Base-by-base conservation (phyloP, 768 basidiomycete genomes). In the Tricholoma matsutake region DNA sequence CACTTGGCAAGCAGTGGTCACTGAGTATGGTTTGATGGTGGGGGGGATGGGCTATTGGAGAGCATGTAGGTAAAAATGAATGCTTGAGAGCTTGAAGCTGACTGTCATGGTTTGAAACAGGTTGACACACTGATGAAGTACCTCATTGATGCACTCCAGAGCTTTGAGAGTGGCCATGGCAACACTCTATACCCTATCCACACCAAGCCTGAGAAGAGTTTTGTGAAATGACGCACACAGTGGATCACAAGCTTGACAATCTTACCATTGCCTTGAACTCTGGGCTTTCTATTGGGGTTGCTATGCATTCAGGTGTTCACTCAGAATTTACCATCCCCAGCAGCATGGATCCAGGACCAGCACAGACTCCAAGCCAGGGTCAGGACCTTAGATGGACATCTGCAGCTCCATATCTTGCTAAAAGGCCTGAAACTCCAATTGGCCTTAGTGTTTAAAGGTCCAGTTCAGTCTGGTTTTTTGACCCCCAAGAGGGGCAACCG, bases 31-130 rank as follows among this genome's bases (percentile, higher is more conserved):
- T 79, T 4, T 67, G 66, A 6, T 80, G 78, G 78, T 81, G 79
- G 78, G 79, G 77, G 0, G 76, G 77, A 10, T 79, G 78, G 79
- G 76, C 76, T 14, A 64, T 65, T 25, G 68, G 71, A 0, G 76
- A 79, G 60, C 69, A 75, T 54, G 77, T 78, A 49, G 37, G 72
- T 67, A 35, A 28, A 39, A 20, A 51, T 54, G 43, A 10, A 41
- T 41, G 16, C 8, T 2, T 34, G 10, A 73, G n/a, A n/a, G n/a
- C n/a, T n/a, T n/a, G n/a, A n/a, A n/a, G n/a, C n/a, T n/a, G n/a
- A n/a, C n/a, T n/a, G n/a, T n/a, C n/a, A n/a, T n/a, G n/a, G n/a
- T n/a, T n/a, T n/a, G n/a, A n/a, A n/a, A n/a, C n/a, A n/a, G 73
- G 68, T 72, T 9, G 76, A 78, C 58, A 75, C 73, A 2, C 52